A percentile compares a stretch with the other conserved stretches of the same genome.
phyloP scores from a whole-genome alignment of 2,329 filamentous ascomycete species.

The Cladosporium sp. region DNA sequence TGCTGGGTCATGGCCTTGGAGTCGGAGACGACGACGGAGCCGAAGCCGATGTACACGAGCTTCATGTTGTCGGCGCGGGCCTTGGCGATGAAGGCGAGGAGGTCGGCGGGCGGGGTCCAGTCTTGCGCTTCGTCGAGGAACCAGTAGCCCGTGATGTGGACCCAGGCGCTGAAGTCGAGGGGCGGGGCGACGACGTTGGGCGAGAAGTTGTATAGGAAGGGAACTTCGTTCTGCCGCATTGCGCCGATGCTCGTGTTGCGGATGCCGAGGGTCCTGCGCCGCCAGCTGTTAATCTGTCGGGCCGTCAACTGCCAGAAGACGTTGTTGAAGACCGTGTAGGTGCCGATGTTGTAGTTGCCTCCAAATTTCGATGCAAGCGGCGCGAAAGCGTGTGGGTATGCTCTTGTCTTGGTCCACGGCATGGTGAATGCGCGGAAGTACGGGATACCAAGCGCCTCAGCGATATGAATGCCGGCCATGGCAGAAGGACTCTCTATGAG shows the following conservation, averaged over 20 bases:
- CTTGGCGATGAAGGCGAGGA: constrained; percentile 74
- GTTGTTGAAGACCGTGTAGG: constrained; percentile 93
- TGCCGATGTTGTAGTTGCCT: constrained; percentile 89
- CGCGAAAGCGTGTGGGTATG: constrained; percentile 94
- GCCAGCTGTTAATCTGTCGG: constrained; percentile 87
- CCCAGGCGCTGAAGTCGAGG: constrained; percentile 95
- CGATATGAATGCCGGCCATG: constrained; percentile 97
- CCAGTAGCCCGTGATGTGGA: constrained; percentile 96
- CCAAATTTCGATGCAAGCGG: constrained; percentile 92
- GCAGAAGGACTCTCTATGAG: constrained; percentile 93
- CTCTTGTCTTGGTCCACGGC: constrained; percentile 94
- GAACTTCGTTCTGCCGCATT: constrained; percentile 94
- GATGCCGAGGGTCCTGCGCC: constrained; percentile 70
- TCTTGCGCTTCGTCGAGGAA: constrained; percentile 72
- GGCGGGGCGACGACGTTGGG: constrained; percentile 90
- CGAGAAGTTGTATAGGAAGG: constrained; percentile 96
- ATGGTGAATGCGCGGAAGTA: constrained; percentile 98
- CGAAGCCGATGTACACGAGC: constrained; percentile 94
- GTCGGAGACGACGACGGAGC: constrained; percentile 89
- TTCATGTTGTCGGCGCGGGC: constrained; percentile 79
- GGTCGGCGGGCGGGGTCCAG: constrained; percentile 69
- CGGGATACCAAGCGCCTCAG: constrained; percentile 83
- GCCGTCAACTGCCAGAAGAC: constrained; percentile 95
- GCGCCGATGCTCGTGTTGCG: constrained; percentile 79
- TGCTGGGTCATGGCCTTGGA: constrained; percentile 82